Evolutionary conservation across 495 filamentous ascomycete genomes (phyloP).

Genomic region (Achaetomiella virescens): DNA sequence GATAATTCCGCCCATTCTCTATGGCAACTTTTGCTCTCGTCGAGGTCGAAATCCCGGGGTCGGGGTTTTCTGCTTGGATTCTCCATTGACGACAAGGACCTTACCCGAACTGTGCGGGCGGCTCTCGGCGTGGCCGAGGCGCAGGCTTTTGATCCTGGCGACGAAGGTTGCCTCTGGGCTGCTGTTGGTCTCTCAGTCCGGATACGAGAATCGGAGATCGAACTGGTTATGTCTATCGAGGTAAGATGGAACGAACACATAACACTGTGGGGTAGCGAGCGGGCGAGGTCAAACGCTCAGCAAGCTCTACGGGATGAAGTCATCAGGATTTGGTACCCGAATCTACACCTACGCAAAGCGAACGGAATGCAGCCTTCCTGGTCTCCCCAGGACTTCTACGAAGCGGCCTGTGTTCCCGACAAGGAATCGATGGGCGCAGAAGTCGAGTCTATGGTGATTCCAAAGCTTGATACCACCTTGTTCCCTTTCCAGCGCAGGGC

Average conservation of each 20-base stretch:
- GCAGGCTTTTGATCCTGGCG: slow-evolving; percentile 8
- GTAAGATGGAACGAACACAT: slow-evolving; percentile 23
- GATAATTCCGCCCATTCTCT: neutral
- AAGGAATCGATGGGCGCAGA: slow-evolving; percentile 19
- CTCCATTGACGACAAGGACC: neutral
- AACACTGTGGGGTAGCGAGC: slow-evolving; percentile 13
- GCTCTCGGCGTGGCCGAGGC: slow-evolving; percentile 13
- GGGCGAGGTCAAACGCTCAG: slow-evolving; percentile 7
- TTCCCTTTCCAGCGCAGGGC: slow-evolving; percentile 43
- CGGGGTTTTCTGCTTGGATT: slow-evolving; percentile 4
- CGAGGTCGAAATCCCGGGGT: slow-evolving; percentile 10
- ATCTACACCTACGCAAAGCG: neutral
- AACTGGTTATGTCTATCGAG: slow-evolving; percentile 15
- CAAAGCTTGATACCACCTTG: slow-evolving; percentile 28
- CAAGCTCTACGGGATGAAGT: slow-evolving; percentile 17
- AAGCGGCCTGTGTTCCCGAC: slow-evolving; percentile 35
- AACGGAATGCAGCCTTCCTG: slow-evolving; percentile 5
- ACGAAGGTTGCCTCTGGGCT: slow-evolving; percentile 24
- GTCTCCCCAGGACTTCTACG: slow-evolving; percentile 41
- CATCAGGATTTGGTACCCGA: slow-evolving; percentile 27
- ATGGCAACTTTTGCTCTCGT: slow-evolving; percentile 11
- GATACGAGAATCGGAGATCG: slow-evolving; percentile 14
- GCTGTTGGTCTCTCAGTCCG: slow-evolving; percentile 9
- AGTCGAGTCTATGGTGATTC: slow-evolving; percentile 20
- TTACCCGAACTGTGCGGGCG: neutral